phyloP scores from a whole-genome alignment of 106 monocot genomes.

The Dioscorea dumetorum region DNA sequence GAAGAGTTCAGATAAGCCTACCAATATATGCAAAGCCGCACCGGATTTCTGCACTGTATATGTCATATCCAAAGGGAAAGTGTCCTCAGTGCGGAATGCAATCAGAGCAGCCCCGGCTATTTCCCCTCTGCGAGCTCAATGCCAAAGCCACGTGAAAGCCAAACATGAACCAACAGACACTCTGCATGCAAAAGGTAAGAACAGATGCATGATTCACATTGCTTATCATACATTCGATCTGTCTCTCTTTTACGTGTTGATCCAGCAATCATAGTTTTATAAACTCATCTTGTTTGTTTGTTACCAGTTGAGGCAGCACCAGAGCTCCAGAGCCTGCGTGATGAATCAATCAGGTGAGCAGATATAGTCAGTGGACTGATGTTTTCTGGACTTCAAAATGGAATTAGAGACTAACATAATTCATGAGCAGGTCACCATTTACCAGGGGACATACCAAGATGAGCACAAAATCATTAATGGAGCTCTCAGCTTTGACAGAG shows the following conservation, averaged over 20 bases:
- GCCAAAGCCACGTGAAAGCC: constrained; percentile 19
- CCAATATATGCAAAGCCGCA: constrained; percentile 33
- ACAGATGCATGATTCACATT: background rate
- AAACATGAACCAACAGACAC: background rate
- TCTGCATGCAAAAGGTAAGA: background rate
- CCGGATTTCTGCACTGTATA: constrained; percentile 89
- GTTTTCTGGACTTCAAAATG: too few species aligned
- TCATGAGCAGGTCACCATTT: constrained; percentile 51
- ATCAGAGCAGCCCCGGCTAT: constrained; percentile 40
- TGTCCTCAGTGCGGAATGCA: constrained; percentile 36
- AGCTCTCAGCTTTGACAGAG: constrained; percentile 15
- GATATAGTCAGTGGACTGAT: too few species aligned
- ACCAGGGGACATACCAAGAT: constrained; percentile 6
- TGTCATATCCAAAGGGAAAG: constrained; percentile 54
- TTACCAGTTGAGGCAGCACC: background rate
- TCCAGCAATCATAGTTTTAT: too few species aligned
- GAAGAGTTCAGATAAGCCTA: constrained; percentile 28
- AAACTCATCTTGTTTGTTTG: background rate
- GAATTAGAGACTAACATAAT: too few species aligned
- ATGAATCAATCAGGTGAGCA: constrained; percentile 24
- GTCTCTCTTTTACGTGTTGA: too few species aligned
- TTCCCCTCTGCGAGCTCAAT: constrained; percentile 47
- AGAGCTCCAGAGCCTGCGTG: background rate
- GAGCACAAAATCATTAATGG: constrained; percentile 22
- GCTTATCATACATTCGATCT: too few species aligned